phyloP scores from a whole-genome alignment of 2,329 filamentous ascomycete genomes.

The Colletotrichum theobromicola region DNA sequence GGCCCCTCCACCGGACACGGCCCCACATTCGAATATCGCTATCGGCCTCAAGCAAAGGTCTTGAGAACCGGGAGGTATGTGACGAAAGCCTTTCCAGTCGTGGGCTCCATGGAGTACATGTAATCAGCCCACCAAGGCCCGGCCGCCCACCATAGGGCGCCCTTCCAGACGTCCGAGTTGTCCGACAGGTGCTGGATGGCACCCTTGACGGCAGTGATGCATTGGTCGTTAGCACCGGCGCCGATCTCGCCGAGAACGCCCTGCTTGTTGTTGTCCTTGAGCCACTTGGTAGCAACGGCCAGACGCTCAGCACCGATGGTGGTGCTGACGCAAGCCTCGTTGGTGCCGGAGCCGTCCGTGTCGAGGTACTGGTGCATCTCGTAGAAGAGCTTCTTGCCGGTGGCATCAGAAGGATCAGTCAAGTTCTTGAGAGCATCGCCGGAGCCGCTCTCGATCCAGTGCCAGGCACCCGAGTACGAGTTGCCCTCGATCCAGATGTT shows the following conservation, averaged over 20 bases:
- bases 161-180: conserved; percentile 57
- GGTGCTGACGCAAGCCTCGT: conserved; percentile 43
- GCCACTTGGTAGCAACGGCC: conserved; percentile 51
- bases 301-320: conserved; percentile 50
- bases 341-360: conserved; percentile 51
- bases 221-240: conserved; percentile 50
- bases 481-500: conserved; percentile 57
- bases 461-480: conserved; percentile 51
- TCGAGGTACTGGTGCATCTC: conserved; percentile 62
- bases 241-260: conserved; percentile 57
- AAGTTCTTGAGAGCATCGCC: conserved; percentile 40
- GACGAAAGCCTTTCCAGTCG: conserved; percentile 38
- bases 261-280: conserved; percentile 52
- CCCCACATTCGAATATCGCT: background rate
- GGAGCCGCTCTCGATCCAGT: conserved; percentile 35
- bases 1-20: too few species aligned
- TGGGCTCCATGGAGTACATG: conserved; percentile 43
- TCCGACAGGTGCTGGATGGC: conserved; percentile 53
- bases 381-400: conserved; percentile 47
- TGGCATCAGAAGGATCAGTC: conserved; percentile 45
- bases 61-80: conserved; percentile 20
- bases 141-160: conserved; percentile 42
- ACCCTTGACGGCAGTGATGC: conserved; percentile 50
- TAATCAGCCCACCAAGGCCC: conserved; percentile 59
- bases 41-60: conserved; percentile 1